Conservation (phyloP, 2,329 filamentous ascomycete genomes). For the Aureobasidium sp. region DNA sequence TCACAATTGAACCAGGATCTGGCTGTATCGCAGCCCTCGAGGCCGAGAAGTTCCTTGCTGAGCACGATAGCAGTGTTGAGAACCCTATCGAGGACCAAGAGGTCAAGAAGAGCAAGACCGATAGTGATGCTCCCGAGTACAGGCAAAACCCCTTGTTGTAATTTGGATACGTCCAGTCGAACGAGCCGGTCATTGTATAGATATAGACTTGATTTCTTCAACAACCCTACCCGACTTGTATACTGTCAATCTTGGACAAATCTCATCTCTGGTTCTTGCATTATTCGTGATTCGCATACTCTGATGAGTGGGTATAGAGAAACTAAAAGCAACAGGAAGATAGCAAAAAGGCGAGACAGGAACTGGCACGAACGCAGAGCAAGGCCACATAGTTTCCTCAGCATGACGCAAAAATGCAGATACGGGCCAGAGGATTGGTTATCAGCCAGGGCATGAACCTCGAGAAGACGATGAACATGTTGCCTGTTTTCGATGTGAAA, state of each 20-base stretch:
- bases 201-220: constrained; percentile 2
- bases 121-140: constrained; percentile 55
- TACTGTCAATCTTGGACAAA: background rate
- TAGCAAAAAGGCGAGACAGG: background rate
- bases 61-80: constrained; percentile 59
- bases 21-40: constrained; percentile 95
- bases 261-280: background rate
- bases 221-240: background rate
- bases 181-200: constrained; percentile 1
- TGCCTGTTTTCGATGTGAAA: background rate
- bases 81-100: constrained; percentile 45
- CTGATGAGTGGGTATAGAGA: constrained; percentile 10
- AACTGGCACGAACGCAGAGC: no score
- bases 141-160: constrained; percentile 58
- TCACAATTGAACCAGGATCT: constrained; percentile 51
- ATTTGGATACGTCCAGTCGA: constrained; percentile 3
- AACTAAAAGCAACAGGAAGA: background rate
- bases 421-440: background rate
- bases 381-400: no score
- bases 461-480: background rate
- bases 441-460: background rate
- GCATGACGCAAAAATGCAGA: background rate
- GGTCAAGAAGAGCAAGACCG: constrained; percentile 38
- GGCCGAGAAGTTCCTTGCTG: constrained; percentile 85
- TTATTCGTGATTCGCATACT: background rate